Conservation (phyloP, 2,329 filamentous ascomycete species). For the Orbilia javanica region DNA sequence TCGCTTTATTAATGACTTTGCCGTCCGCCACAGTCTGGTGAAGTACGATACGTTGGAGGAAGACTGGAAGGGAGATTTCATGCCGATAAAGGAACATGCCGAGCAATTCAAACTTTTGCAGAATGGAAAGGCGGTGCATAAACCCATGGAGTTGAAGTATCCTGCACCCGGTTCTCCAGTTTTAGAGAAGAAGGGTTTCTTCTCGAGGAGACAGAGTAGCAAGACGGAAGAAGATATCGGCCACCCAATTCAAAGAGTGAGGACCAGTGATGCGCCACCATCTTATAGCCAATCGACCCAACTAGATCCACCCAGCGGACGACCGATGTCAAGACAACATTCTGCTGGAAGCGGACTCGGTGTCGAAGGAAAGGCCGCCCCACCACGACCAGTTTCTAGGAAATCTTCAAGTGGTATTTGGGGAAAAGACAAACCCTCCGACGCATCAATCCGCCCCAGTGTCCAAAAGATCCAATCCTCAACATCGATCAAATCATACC, state of each 20-base stretch:
- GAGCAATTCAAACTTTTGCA: constrained; percentile 46
- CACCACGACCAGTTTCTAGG: constrained; percentile 35
- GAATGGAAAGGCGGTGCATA: constrained; percentile 46
- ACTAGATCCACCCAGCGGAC: neutral
- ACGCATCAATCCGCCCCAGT: constrained; percentile 21
- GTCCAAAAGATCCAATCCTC: constrained; percentile 51
- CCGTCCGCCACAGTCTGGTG: constrained; percentile 29
- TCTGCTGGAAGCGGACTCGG: constrained; percentile 20
- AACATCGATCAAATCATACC: constrained; percentile 41
- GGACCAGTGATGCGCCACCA: neutral
- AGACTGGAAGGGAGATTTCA: constrained; percentile 48
- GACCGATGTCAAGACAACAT: constrained; percentile 34
- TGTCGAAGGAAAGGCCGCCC: constrained; percentile 28
- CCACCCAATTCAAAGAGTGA: neutral
- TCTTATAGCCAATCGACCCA: neutral
- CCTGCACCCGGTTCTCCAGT: neutral
- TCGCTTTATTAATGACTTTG: constrained; percentile 45
- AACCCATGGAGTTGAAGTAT: constrained; percentile 41
- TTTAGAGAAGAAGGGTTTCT: constrained; percentile 15
- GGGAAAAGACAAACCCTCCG: constrained; percentile 38
- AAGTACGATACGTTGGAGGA: constrained; percentile 39
- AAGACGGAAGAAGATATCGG: constrained; percentile 19
- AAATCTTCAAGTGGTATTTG: constrained; percentile 39
- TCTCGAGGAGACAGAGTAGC: constrained; percentile 30
- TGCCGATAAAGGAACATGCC: constrained; percentile 47